Evolutionary conservation across 1,284 basidiomycete species (phyloP).

Genomic region (Tylopilus orsonianus): DNA sequence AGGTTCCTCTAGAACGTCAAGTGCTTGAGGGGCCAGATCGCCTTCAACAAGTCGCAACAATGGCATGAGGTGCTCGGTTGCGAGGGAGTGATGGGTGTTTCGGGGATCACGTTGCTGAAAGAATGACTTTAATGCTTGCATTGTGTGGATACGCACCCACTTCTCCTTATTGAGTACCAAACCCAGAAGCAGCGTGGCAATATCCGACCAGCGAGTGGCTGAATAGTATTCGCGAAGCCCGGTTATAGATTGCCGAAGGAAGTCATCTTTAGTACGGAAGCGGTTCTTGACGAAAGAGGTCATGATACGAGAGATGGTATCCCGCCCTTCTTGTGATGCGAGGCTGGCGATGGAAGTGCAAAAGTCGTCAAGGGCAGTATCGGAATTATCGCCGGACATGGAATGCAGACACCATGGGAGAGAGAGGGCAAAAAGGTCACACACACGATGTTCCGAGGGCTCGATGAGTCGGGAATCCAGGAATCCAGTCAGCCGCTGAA

Average conservation of each 20-base stretch:
- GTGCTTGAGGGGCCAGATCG: slow-evolving; percentile 80
- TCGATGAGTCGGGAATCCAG: slow-evolving; percentile 73
- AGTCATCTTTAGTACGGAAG: slow-evolving; percentile 93
- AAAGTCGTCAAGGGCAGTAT: slow-evolving; percentile 65
- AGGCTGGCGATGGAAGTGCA: slow-evolving; percentile 74
- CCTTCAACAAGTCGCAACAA: slow-evolving; percentile 84
- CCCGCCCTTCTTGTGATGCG: slow-evolving; percentile 70
- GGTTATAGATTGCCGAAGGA: slow-evolving; percentile 85
- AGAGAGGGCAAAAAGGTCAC: slow-evolving; percentile 80
- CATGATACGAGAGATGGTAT: slow-evolving; percentile 84
- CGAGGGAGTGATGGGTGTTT: slow-evolving; percentile 70
- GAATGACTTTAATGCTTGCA: slow-evolving; percentile 88
- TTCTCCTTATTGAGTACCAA: slow-evolving; percentile 83
- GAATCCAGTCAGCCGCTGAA: slow-evolving; percentile 67
- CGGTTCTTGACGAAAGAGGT: slow-evolving; percentile 84
- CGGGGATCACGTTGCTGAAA: slow-evolving; percentile 85
- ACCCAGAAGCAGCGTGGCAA: slow-evolving; percentile 81
- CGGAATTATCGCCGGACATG: slow-evolving; percentile 66
- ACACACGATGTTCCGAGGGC: slow-evolving; percentile 66
- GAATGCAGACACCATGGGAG: slow-evolving; percentile 90
- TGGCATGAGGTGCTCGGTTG: slow-evolving; percentile 89
- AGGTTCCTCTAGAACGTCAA: slow-evolving; percentile 91
- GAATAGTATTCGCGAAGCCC: slow-evolving; percentile 85
- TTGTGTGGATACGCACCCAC: slow-evolving; percentile 81
- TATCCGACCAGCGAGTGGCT: slow-evolving; percentile 66